These are phyloP conservation scores for Trifolium pratense DNA, from an alignment of 306 rosid species.

Conservation along the genomic window DNA sequence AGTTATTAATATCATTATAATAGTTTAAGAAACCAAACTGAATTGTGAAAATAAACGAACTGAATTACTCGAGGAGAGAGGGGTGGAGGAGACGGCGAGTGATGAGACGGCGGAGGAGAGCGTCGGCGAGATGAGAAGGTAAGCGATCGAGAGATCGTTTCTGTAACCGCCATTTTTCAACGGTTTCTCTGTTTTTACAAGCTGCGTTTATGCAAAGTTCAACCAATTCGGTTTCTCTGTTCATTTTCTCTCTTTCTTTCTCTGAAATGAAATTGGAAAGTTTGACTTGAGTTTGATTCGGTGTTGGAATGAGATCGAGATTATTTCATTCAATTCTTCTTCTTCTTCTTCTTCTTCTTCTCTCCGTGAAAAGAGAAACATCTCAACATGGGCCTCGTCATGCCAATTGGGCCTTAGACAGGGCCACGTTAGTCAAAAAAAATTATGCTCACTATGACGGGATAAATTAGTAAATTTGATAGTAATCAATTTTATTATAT, in stretches of 20 bases:
- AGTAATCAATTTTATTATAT: too few relatives aligned
- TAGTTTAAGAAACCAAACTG: background rate
- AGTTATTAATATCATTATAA: background rate
- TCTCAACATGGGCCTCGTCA: conserved; percentile 21
- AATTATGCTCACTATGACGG: too few relatives aligned
- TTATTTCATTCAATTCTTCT: too few relatives aligned
- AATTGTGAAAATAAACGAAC: background rate
- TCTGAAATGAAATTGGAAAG: background rate
- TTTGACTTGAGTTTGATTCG: conserved; percentile 29
- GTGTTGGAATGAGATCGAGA: background rate
- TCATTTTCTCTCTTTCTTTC: conserved; percentile 38
- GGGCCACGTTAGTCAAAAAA: too few relatives aligned
- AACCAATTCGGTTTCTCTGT: conserved; percentile 50
- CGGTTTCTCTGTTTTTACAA: conserved; percentile 52
- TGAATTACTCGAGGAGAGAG: conserved; percentile 64
- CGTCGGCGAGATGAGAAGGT: conserved; percentile 78
- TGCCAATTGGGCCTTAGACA: background rate
- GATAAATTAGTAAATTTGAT: too few relatives aligned
- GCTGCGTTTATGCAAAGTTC: conserved; percentile 64
- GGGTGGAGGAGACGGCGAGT: conserved; percentile 73
- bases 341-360: too few relatives aligned
- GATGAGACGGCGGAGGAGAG: conserved; percentile 75
- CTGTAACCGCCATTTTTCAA: conserved; percentile 77
- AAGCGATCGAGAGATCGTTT: conserved; percentile 67
- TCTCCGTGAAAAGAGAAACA: background rate